These are phyloP conservation scores for Penicillium sp. DNA, from an alignment of 2,329 filamentous ascomycete genomes.

Conservation along the genomic window DNA sequence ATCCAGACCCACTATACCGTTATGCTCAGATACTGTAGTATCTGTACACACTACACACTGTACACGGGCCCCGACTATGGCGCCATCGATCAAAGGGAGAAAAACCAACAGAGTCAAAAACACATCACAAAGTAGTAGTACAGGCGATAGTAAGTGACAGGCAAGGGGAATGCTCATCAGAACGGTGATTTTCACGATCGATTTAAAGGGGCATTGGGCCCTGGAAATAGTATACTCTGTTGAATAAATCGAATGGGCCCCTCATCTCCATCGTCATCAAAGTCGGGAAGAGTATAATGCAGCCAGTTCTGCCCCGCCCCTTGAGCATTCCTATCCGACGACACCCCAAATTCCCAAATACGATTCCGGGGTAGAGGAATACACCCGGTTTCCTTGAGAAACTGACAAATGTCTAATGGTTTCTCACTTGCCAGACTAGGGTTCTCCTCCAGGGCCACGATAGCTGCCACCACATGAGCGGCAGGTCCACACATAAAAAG, in stretches of 20 bases:
- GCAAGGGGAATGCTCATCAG: not conserved
- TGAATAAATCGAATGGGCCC: slow-evolving; percentile 7
- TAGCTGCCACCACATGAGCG: slow-evolving; percentile 11
- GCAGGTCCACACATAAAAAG: slow-evolving; percentile 20
- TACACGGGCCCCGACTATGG: too few relatives aligned
- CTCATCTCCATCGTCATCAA: not conserved
- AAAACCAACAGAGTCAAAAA: too few relatives aligned
- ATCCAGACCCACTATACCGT: too few relatives aligned
- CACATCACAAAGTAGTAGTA: too few relatives aligned
- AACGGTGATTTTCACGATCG: not conserved
- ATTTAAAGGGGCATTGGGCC: not conserved
- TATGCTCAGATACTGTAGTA: too few relatives aligned
- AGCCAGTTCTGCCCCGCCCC: slow-evolving; percentile 10
- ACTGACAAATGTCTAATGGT: not conserved
- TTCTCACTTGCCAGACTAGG: not conserved
- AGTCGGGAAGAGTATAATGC: slow-evolving; percentile 11
- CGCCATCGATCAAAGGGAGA: too few relatives aligned
- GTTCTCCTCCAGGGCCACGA: slow-evolving; percentile 16
- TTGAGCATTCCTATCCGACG: slow-evolving; percentile 6
- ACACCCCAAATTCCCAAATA: slow-evolving; percentile 14
- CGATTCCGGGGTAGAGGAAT: slow-evolving; percentile 10
- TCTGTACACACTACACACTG: too few relatives aligned
- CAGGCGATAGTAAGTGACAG: too few relatives aligned
- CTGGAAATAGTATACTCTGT: not conserved
- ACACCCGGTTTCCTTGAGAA: slow-evolving; percentile 9